Conservation (phyloP, 2,329 filamentous ascomycete species). For the Apiospora arundinis region DNA sequence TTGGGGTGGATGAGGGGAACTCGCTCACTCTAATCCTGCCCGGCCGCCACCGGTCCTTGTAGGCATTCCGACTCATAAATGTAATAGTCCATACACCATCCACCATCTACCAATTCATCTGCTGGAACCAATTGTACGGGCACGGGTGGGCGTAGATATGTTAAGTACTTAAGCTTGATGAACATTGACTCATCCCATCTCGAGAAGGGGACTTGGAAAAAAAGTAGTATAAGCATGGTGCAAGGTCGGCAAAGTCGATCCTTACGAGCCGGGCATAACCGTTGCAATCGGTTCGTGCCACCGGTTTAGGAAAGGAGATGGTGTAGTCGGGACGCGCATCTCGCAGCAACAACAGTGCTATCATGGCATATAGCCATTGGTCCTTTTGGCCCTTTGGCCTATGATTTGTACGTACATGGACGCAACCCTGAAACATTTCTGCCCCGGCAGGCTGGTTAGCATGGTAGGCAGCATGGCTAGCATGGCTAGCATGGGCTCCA, state of each 20-base stretch:
- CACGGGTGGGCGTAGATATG: not conserved
- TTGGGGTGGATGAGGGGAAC: slow-evolving; percentile 12
- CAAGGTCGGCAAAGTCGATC: not conserved
- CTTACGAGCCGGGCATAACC: slow-evolving; percentile 10
- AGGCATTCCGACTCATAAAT: not conserved
- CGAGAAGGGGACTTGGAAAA: too few relatives aligned
- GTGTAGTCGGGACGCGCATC: slow-evolving; percentile 3
- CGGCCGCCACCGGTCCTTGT: not conserved
- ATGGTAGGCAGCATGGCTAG: not conserved
- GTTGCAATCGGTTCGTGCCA: slow-evolving; percentile 10
- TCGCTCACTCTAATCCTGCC: not conserved
- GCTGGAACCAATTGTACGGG: too few relatives aligned
- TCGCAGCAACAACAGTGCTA: slow-evolving; percentile 14
- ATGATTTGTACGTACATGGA: slow-evolving; percentile 10
- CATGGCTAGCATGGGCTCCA: not conserved
- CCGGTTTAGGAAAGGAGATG: not conserved
- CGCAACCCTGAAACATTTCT: slow-evolving; percentile 17
- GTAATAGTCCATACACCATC: too few relatives aligned
- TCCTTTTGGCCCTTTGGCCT: not conserved
- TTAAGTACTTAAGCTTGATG: not conserved
- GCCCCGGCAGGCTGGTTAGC: slow-evolving; percentile 17
- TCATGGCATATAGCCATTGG: slow-evolving; percentile 21
- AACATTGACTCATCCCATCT: not conserved
- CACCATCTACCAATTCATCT: too few relatives aligned
- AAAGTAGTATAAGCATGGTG: not conserved